phyloP scores from a whole-genome alignment of 306 rosid genomes.

The Dryas octopetala region DNA sequence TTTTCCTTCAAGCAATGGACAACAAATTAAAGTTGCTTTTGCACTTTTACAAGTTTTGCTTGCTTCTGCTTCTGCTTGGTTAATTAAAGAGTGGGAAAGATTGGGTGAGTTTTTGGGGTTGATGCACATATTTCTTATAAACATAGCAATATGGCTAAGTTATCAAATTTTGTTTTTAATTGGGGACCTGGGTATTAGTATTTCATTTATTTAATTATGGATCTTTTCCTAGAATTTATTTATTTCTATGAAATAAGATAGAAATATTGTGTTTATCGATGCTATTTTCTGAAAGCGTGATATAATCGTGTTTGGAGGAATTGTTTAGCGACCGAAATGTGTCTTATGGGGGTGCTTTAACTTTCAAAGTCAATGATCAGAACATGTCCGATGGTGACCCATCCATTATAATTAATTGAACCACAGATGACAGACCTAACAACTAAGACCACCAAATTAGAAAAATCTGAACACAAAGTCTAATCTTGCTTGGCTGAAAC shows the following conservation, averaged over 20 bases:
- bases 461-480: background rate
- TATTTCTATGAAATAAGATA: no score
- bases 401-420: background rate
- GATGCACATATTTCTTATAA: no score
- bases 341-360: background rate
- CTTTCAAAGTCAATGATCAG: no score
- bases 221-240: no score
- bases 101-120: background rate
- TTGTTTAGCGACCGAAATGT: background rate
- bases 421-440: background rate
- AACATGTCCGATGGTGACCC: background rate
- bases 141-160: no score
- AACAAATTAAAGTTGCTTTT: background rate
- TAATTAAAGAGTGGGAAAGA: background rate
- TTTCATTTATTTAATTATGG: no score
- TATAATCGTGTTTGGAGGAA: background rate
- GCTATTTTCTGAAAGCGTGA: background rate
- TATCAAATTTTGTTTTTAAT: no score
- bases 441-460: background rate
- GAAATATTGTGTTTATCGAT: background rate
- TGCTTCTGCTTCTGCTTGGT: background rate
- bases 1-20: slow-evolving; percentile 1
- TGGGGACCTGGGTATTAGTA: no score
- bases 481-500: background rate
- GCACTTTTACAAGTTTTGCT: background rate